Evolutionary conservation across 2,329 filamentous ascomycete species (phyloP).

Genomic region (Penicillium sclerotiorum): DNA sequence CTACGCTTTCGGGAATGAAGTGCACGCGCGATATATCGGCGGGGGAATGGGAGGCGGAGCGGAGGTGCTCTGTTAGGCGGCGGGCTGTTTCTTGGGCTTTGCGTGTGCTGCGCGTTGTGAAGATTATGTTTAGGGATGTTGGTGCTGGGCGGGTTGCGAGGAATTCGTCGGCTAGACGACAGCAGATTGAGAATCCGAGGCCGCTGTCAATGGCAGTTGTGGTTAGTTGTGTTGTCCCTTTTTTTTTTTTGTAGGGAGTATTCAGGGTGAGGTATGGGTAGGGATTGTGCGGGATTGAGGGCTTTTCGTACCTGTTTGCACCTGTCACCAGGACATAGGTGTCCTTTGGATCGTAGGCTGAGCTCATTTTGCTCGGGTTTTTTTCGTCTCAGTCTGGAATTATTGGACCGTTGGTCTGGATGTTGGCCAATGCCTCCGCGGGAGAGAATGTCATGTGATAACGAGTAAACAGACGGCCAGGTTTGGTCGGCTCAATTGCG

Average conservation of each 20-base stretch:
- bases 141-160: conserved; percentile 66
- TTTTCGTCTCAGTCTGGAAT: too few relatives aligned
- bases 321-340: conserved; percentile 72
- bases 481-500: too few relatives aligned
- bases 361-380: conserved; percentile 18
- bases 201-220: conserved; percentile 60
- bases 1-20: conserved; percentile 60
- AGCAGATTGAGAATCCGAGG: conserved; percentile 80
- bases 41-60: conserved; percentile 44
- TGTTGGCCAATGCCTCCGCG: too few relatives aligned
- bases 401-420: background rate
- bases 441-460: too few relatives aligned
- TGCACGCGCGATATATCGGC: conserved; percentile 47
- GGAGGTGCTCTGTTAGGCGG: conserved; percentile 65
- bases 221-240: conserved; percentile 1
- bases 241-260: background rate
- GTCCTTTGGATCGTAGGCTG: conserved; percentile 20
- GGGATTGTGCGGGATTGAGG: background rate
- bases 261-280: background rate
- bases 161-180: conserved; percentile 88
- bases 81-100: conserved; percentile 75
- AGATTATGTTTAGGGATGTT: conserved; percentile 75
- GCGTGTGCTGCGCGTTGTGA: conserved; percentile 74
- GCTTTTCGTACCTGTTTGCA: conserved; percentile 73
- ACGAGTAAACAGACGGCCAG: too few relatives aligned